Base-by-base conservation (phyloP, 2,329 filamentous ascomycete species). In the Ilyonectria sp. region DNA sequence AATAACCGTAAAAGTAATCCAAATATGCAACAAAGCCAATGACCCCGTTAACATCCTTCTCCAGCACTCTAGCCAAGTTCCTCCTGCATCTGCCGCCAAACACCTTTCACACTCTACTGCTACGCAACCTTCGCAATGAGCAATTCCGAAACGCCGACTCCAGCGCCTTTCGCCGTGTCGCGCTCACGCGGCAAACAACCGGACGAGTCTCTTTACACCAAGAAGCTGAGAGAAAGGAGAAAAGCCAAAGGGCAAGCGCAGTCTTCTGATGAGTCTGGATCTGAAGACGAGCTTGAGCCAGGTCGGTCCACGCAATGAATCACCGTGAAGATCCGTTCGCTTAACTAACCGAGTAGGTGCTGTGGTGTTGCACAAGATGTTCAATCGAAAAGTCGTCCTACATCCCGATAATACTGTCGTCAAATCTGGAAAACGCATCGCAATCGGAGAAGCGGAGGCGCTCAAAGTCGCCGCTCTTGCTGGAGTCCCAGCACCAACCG, bases 391-490 rank as follows among this genome's bases (percentile, higher is more conserved):
- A 55, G 70, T 78, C 15, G 54, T 71, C 6, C 61, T 75, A 3
- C 60, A 73, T 21, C 61, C 72, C 13, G 71, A 72, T 26, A 72
- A 73, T 11, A 75, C 69, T 19, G 69, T 76, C 37, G 50, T 74
- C 46, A 79, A 79, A 59, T 74, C 71, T 19, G 77, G 77, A 17
- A 68, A 68, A 29, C 60, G 71, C 9, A 71, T 78, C n/a, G n/a
- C 29, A 8, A 19, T 72, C 2, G 63, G 65, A 49, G 78, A 79
- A 40, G 77, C 72, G 2, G 74, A 76, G 6, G 77, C 74, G 11
- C 65, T 78, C 13, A 62, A 53, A 57, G 67, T 72, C 10, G 75
- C 75, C 10, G 44, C 29, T 9, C 19, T 44, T 0, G 74, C 68
- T 15, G 67, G 68, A 8, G 3, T 79, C 23, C 74, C 74, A 9